Conservation (phyloP, 2,329 filamentous ascomycete species). For the Botryotinia convoluta region DNA sequence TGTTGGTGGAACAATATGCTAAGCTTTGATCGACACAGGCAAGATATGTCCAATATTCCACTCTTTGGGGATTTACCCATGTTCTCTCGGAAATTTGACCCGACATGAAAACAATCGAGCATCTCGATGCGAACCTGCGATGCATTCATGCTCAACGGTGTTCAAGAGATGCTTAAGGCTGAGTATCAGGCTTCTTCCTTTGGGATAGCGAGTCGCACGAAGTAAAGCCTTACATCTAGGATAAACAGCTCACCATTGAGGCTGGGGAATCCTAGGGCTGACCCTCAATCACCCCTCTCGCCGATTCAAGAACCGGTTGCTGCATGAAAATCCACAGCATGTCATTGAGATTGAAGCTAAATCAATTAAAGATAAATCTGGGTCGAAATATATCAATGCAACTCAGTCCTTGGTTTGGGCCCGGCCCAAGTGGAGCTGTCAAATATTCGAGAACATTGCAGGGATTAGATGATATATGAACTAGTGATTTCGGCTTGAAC, state of each 20-base stretch:
- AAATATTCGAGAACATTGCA: constrained; percentile 10
- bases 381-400: neutral
- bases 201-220: neutral
- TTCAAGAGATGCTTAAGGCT: neutral
- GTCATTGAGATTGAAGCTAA: neutral
- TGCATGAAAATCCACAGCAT: neutral
- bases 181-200: neutral
- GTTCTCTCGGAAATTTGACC: constrained; percentile 10
- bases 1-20: neutral
- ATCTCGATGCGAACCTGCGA: neutral
- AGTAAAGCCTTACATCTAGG: neutral
- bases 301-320: neutral
- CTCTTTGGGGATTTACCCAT: neutral
- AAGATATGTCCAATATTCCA: neutral
- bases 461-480: neutral
- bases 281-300: neutral
- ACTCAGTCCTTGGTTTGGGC: neutral
- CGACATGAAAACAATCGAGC: neutral
- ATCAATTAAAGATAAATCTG: neutral
- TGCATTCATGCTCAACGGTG: neutral
- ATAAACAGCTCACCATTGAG: neutral
- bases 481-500: constrained; percentile 9
- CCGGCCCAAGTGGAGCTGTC: neutral
- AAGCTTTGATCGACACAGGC: constrained; percentile 20
- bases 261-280: neutral